Conservation (phyloP, 192 early-diverging fungal genomes). For the Linderina pennispora region DNA sequence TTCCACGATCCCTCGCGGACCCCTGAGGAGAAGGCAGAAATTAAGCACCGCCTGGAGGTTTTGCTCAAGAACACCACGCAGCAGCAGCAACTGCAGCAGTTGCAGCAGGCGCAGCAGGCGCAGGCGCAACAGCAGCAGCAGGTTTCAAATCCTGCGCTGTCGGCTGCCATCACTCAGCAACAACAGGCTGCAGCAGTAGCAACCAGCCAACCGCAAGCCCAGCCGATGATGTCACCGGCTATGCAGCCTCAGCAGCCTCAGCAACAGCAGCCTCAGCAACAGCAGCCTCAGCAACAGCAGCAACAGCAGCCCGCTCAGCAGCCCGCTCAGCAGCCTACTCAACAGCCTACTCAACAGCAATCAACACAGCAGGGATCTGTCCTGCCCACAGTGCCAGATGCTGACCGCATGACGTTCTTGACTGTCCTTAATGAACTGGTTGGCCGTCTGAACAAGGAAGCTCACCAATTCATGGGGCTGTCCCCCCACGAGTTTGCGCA, state of each 20-base stretch:
- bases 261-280: conserved; percentile 5
- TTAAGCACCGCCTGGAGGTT: conserved; percentile 1
- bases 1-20: conserved; percentile 4
- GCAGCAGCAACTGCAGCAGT: neutral
- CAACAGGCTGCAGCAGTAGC: conserved; percentile 6
- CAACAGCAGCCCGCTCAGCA: no score
- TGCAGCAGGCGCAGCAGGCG: neutral
- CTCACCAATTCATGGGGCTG: no score
- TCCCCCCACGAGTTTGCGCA: no score
- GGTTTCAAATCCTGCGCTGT: no score
- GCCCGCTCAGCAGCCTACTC: no score
- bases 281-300: conserved; percentile 11
- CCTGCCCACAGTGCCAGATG: no score
- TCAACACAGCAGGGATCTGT: no score
- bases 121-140: neutral
- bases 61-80: neutral
- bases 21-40: conserved; percentile 3
- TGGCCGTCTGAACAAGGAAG: no score
- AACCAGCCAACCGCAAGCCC: neutral
- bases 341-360: no score
- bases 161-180: conserved; percentile 1
- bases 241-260: conserved; percentile 11
- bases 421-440: no score
- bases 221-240: conserved; percentile 14
- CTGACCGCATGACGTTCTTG: no score